Conservation (phyloP, 2,329 filamentous ascomycete species). For the Aspergillus quadrilineatus region DNA sequence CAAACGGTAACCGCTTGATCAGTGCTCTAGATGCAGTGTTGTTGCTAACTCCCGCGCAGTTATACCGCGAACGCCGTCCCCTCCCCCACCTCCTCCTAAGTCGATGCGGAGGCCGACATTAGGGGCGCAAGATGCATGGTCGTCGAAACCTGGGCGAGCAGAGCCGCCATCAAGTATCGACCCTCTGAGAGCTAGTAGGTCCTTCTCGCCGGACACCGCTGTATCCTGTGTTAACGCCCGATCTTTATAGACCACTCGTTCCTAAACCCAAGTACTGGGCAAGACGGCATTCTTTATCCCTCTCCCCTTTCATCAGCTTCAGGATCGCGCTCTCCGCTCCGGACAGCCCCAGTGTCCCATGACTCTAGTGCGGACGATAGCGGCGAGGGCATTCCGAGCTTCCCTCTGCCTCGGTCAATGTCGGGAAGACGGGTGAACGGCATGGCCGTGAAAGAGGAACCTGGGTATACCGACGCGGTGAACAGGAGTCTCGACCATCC, state of each 20-base stretch:
- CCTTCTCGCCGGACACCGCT: neutral
- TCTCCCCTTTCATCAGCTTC: slow-evolving; percentile 63
- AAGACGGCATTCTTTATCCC: slow-evolving; percentile 58
- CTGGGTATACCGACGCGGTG: slow-evolving; percentile 14
- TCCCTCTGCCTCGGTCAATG: slow-evolving; percentile 45
- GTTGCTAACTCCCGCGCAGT: slow-evolving; percentile 12
- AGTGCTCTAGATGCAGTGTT: neutral
- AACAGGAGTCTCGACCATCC: neutral
- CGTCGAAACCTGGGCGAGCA: slow-evolving; percentile 46
- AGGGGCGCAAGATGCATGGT: slow-evolving; percentile 22
- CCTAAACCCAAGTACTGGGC: slow-evolving; percentile 55
- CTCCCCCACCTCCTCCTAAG: slow-evolving; percentile 30
- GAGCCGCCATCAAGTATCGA: slow-evolving; percentile 57
- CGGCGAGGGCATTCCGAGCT: slow-evolving; percentile 56
- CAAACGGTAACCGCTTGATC: slow-evolving; percentile 36
- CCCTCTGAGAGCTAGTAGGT: slow-evolving; percentile 58
- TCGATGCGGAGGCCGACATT: slow-evolving; percentile 27
- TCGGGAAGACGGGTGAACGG: slow-evolving; percentile 23
- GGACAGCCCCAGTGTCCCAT: slow-evolving; percentile 40
- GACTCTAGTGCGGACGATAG: slow-evolving; percentile 47
- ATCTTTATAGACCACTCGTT: slow-evolving; percentile 40
- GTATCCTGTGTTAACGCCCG: slow-evolving; percentile 5
- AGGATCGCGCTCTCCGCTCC: slow-evolving; percentile 45
- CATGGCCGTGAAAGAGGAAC: slow-evolving; percentile 22
- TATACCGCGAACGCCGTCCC: slow-evolving; percentile 18